Evolutionary conservation across 106 monocot genomes (phyloP).

Genomic region (Gastrodia elata): DNA sequence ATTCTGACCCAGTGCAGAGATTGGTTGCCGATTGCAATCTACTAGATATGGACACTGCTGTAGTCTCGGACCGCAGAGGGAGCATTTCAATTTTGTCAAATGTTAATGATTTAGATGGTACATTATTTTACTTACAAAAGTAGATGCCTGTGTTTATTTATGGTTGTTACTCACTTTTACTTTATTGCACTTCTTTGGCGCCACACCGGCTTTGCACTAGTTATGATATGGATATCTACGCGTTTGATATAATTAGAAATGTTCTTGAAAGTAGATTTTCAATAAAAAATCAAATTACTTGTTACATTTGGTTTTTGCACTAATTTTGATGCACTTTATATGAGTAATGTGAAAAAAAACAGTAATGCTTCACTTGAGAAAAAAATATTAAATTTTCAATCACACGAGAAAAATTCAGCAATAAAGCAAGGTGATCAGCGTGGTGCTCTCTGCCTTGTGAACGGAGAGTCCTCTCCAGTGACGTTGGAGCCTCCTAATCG

Average conservation of each 20-base stretch:
- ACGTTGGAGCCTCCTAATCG: too few relatives aligned
- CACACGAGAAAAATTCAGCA: too few relatives aligned
- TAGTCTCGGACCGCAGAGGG: conserved; percentile 77
- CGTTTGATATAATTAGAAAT: not conserved
- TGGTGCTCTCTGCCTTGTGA: too few relatives aligned
- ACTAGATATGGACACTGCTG: conserved; percentile 56
- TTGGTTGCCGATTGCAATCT: conserved; percentile 83
- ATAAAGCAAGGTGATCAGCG: too few relatives aligned
- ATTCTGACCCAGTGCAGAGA: conserved; percentile 74
- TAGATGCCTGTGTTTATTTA: not conserved
- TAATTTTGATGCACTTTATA: not conserved
- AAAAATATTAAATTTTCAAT: too few relatives aligned
- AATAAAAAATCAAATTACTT: too few relatives aligned
- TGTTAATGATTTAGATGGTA: conserved; percentile 60
- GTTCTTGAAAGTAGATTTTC: too few relatives aligned
- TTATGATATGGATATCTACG: not conserved
- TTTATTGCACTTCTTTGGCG: not conserved
- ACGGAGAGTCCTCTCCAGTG: too few relatives aligned
- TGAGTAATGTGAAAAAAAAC: not conserved
- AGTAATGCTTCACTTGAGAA: not conserved
- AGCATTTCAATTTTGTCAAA: conserved; percentile 71
- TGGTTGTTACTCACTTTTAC: not conserved
- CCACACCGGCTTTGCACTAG: not conserved
- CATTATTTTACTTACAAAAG: not conserved
- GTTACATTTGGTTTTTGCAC: not conserved